These are phyloP conservation scores for Paramecium biaurelia DNA, from an alignment of 73 alveolate species.

Conservation along the genomic window DNA sequence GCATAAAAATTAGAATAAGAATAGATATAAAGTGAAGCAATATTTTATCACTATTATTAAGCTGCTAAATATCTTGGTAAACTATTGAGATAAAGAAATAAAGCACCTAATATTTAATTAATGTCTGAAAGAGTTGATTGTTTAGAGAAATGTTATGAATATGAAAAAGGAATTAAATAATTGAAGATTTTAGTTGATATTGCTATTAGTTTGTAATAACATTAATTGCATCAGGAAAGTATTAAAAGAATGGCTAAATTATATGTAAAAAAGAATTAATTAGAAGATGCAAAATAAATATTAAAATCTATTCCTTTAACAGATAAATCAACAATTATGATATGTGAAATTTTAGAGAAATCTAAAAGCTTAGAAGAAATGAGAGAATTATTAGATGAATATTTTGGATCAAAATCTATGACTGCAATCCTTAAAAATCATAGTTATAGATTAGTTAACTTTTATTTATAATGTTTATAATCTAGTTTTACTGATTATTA, in stretches of 20 bases:
- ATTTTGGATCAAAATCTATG: not conserved
- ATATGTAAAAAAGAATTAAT: not conserved
- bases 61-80: slow-evolving; percentile 12
- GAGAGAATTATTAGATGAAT: not conserved
- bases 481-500: not conserved
- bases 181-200: not conserved
- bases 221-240: not conserved
- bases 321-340: not conserved
- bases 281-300: slow-evolving; percentile 2
- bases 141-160: not conserved
- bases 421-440: not conserved
- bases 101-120: slow-evolving; percentile 14
- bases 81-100: not conserved
- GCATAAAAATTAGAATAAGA: not conserved
- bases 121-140: slow-evolving; percentile 49
- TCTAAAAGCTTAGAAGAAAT: not conserved
- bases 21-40: not conserved
- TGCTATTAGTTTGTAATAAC: not conserved
- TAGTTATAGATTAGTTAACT: not conserved
- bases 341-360: not conserved
- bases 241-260: slow-evolving; percentile 38
- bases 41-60: not conserved
- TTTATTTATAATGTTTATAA: not conserved
- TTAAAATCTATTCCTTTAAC: not conserved
- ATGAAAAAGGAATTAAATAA: slow-evolving; percentile 4